Base-by-base conservation (phyloP, 2,329 filamentous ascomycete genomes). In the Aureobasidium zeae region DNA sequence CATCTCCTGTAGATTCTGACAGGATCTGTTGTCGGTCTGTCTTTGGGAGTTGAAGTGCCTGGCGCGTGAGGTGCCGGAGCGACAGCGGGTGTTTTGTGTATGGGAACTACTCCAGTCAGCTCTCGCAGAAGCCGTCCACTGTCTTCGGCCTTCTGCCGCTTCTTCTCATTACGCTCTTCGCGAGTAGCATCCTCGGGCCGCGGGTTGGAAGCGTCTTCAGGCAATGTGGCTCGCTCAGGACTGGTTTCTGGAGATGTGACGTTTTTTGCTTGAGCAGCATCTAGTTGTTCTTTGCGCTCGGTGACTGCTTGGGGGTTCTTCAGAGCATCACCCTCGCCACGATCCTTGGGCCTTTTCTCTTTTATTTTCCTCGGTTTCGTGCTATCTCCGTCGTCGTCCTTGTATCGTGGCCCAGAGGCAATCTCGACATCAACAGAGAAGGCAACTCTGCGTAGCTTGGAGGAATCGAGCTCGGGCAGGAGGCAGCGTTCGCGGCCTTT, bases 401-500 rank as follows among this genome's bases (percentile, higher is more conserved):
- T 65, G 53, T 93, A 91, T 53, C 77, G 80, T 17, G 88, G 86
- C 57, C 86, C 79, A 0, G 87, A 86, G 3, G 89, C 89, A 57
- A 98, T 94, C 62, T 98, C 91, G 4, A 98, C 88, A 57, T 98
- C 91, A 2, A 98, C 91, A 54, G 86, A 94, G 57, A 98, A 98
- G 0, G 89, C 84, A 0, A 98, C 91, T 42, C 87, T 78, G 43
- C 86, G 77, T 48, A 98, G 64, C 60, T 91, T 94, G 36, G 77
- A 76, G 55, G 81, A 77, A 52, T 87, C 80, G 34, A 98, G 69
- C 52, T 94, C 88, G 4, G 76, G 69, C 21, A 96, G 77, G 17
- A 77, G 73, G 60, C 86, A 94, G 51, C 91, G 72, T 57, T 89
- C 80, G 30, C 91, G 77, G 52, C 81, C 74, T 7, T 69, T 77